phyloP scores from a whole-genome alignment of 495 filamentous ascomycete genomes.

The Aspergillus sclerotioniger region DNA sequence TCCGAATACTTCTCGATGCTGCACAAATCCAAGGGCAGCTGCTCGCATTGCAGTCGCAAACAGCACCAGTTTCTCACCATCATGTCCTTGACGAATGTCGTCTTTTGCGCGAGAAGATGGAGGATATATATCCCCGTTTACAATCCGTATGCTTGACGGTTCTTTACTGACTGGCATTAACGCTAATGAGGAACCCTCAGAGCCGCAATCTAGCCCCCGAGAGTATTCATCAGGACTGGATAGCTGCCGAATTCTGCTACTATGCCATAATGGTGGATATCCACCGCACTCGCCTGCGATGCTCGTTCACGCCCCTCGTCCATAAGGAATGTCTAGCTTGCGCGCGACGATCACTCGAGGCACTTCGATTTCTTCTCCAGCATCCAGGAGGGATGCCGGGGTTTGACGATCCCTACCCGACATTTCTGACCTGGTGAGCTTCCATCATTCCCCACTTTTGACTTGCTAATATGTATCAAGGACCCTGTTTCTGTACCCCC shows the following conservation, averaged over 20 bases:
- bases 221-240: conserved; percentile 21
- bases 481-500: conserved; percentile 30
- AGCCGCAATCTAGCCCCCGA: conserved; percentile 15
- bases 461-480: conserved; percentile 6
- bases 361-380: conserved; percentile 27
- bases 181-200: conserved; percentile 3
- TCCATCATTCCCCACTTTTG: background rate
- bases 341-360: conserved; percentile 24
- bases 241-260: conserved; percentile 28
- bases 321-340: conserved; percentile 27
- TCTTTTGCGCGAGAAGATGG: conserved; percentile 22
- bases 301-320: conserved; percentile 21
- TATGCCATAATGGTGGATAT: conserved; percentile 33
- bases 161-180: no score
- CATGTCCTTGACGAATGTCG: conserved; percentile 8
- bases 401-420: conserved; percentile 28
- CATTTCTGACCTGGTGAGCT: conserved; percentile 30
- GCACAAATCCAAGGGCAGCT: conserved; percentile 27
- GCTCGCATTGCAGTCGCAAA: conserved; percentile 1
- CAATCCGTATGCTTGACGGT: conserved; percentile 19
- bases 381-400: conserved; percentile 18
- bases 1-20: conserved; percentile 25
- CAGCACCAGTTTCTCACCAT: background rate
- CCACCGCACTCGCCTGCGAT: conserved; percentile 26
- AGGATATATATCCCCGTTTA: conserved; percentile 18